These are phyloP conservation scores for Pholiota adiposa DNA, from an alignment of 1,284 basidiomycete genomes.

Conservation along the genomic window DNA sequence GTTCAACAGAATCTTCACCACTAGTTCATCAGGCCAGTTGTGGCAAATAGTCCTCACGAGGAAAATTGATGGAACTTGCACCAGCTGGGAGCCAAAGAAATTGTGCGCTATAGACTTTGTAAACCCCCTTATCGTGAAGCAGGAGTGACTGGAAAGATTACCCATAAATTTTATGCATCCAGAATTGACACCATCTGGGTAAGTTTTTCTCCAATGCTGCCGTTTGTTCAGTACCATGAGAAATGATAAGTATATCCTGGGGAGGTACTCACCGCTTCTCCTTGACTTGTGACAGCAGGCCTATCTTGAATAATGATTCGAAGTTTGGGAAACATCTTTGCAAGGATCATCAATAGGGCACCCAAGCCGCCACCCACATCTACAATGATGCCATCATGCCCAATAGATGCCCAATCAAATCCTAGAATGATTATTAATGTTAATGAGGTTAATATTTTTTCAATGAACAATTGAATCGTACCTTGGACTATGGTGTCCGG, in stretches of 20 bases:
- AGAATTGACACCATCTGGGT: not conserved
- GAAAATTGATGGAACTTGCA: not conserved
- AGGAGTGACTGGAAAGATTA: not conserved
- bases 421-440: not conserved
- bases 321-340: not conserved
- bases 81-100: slow-evolving; percentile 4
- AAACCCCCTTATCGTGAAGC: not conserved
- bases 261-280: not conserved
- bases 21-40: slow-evolving; percentile 10
- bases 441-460: no score
- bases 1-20: slow-evolving; percentile 5
- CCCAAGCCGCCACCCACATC: slow-evolving; percentile 9
- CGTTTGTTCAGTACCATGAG: not conserved
- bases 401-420: not conserved
- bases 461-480: not conserved
- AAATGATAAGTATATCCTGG: not conserved
- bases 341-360: slow-evolving; percentile 2
- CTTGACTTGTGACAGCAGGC: not conserved
- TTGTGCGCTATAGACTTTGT: not conserved
- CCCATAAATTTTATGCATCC: not conserved
- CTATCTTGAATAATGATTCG: slow-evolving; percentile 10
- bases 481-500: slow-evolving; percentile 4
- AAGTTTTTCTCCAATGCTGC: not conserved
- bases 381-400: not conserved
- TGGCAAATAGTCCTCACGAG: slow-evolving; percentile 9